phyloP scores from a whole-genome alignment of 2,329 filamentous ascomycete species.

The Hypoxylon rubiginosum region DNA sequence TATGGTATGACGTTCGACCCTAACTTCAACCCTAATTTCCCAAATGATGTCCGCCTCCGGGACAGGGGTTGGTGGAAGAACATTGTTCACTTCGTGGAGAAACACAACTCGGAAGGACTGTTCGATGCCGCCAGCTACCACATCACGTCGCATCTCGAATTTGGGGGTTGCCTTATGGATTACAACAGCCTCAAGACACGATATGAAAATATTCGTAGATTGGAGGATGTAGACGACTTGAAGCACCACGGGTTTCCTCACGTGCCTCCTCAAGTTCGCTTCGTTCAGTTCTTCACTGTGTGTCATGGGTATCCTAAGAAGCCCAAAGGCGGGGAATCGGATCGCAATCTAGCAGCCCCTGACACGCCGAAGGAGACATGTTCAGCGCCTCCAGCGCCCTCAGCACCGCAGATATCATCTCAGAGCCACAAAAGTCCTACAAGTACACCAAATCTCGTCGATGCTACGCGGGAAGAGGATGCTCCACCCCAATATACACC shows the following conservation, averaged over 20 bases:
- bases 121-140: conserved; percentile 78
- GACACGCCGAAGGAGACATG: conserved; percentile 28
- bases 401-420: conserved; percentile 61
- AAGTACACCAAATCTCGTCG: conserved; percentile 33
- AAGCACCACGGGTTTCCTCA: conserved; percentile 52
- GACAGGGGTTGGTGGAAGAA: conserved; percentile 77
- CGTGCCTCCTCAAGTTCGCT: conserved; percentile 72
- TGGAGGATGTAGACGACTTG: conserved; percentile 78
- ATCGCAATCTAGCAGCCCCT: conserved; percentile 31
- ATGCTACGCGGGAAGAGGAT: conserved; percentile 26
- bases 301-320: conserved; percentile 78
- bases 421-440: conserved; percentile 59
- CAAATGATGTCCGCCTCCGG: conserved; percentile 78
- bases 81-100: conserved; percentile 82
- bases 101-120: conserved; percentile 79
- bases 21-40: conserved; percentile 80
- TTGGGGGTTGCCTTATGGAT: conserved; percentile 84
- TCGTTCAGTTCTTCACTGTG: conserved; percentile 92
- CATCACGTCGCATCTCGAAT: conserved; percentile 85
- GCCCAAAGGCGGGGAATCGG: conserved; percentile 50
- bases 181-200: conserved; percentile 76
- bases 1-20: conserved; percentile 62
- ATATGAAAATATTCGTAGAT: conserved; percentile 76
- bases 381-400: conserved; percentile 49
- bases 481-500: conserved; percentile 11